Evolutionary conservation across 495 filamentous ascomycete species (phyloP), one percentile per base, ranked within the genome.

Genomic region (Trichoderma virens): DNA sequence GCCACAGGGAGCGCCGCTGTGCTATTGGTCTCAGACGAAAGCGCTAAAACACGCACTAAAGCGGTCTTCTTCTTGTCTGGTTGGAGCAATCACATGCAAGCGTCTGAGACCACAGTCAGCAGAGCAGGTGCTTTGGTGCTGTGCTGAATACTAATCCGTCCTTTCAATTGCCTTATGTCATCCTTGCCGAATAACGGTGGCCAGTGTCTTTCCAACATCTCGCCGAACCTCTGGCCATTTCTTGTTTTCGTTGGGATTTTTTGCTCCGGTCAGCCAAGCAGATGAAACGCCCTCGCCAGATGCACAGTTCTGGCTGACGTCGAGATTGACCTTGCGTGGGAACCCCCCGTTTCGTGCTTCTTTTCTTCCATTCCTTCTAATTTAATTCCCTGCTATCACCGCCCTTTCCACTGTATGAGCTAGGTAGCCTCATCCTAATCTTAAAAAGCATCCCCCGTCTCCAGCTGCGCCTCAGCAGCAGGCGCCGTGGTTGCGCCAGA

Each of bases 111-210:
- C 6, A 35, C 34, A 35, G 34, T 35, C 34, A 35, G 34, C 34
- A 13, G 34, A 6, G 34, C 34, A 35, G 34, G 43, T 23, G 18
- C 43, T 20, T 47, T 47, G 38, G 3, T 47, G 43, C 43, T 47
- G 43, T 7, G 20, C n/a, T 20, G 34, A 35, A 6, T 6, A 28
- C 51, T 56, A 28, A 30, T 56, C 23, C 27, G n/a, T n/a, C n/a
- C n/a, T n/a, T n/a, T n/a, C n/a, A n/a, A n/a, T 25, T 16, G 51
- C 23, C 51, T 56, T 56, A 56, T 56, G 51, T 56, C 51, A 56
- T 56, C 51, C 51, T 56, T 27, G 51, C 41, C 51, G 51, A 56
- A 28, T 2, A 56, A 4, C 51, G 51, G 9, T 56, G 51, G 51
- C 25, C 51, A 56, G 13, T 56, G n/a, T 51, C 45, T 11, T 51